Conservation (phyloP, 2,329 filamentous ascomycete genomes). For the Monosporascus sp. region DNA sequence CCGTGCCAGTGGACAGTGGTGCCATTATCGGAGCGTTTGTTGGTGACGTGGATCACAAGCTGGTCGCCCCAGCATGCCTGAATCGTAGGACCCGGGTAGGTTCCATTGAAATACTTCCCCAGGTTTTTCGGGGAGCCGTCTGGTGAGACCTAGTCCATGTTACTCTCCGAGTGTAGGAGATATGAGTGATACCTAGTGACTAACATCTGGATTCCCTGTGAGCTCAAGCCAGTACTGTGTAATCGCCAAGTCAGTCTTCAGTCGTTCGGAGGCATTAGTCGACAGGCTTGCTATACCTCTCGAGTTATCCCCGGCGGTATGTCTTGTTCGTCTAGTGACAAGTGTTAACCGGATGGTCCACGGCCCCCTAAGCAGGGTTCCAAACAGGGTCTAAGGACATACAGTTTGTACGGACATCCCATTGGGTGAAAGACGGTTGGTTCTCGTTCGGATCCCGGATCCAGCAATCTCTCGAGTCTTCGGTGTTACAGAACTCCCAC, state of each 20-base stretch:
- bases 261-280: neutral
- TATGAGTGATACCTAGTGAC: neutral
- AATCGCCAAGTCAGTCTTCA: neutral
- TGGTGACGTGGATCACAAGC: slow-evolving; percentile 21
- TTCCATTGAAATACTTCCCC: slow-evolving; percentile 18
- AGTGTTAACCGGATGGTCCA: neutral
- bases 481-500: slow-evolving; percentile 14
- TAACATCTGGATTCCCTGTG: slow-evolving; percentile 5
- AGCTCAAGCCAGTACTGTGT: slow-evolving; percentile 11
- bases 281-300: slow-evolving; percentile 3
- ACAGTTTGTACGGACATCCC: slow-evolving; percentile 13
- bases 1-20: slow-evolving; percentile 33
- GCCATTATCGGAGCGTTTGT: slow-evolving; percentile 18
- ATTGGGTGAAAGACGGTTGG: slow-evolving; percentile 9
- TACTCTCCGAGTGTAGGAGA: neutral
- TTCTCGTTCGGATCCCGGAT: slow-evolving; percentile 9
- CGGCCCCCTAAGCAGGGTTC: neutral
- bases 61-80: slow-evolving; percentile 26
- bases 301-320: slow-evolving; percentile 4
- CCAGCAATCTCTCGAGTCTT: slow-evolving; percentile 13
- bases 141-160: slow-evolving; percentile 5
- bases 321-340: slow-evolving; percentile 4
- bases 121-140: slow-evolving; percentile 9
- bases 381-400: neutral
- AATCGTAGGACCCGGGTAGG: slow-evolving; percentile 20